A percentile compares a stretch with the other conserved stretches of the same genome.
These are phyloP conservation scores for Phytophthora hibernalis DNA, from an alignment of 352 stramenopile genomes.

Conservation along the genomic window DNA sequence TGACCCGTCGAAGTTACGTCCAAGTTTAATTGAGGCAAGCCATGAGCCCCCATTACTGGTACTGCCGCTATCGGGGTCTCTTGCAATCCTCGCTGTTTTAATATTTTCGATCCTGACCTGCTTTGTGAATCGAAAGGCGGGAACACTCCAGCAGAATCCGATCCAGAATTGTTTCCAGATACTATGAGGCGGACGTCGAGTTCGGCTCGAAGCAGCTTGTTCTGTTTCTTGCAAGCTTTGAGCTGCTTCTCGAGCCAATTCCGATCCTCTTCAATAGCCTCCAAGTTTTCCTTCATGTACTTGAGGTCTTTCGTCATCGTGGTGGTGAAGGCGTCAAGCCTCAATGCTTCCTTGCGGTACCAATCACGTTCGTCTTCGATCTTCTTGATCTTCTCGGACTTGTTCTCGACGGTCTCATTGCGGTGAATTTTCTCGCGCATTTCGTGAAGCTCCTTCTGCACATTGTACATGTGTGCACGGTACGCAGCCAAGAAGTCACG, in stretches of 20 bases:
- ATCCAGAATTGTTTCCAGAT: conserved; percentile 35
- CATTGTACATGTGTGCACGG: conserved; percentile 95
- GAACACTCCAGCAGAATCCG: conserved; percentile 33
- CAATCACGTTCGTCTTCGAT: conserved; percentile 95
- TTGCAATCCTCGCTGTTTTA: conserved; percentile 29
- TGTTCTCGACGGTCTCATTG: conserved; percentile 90
- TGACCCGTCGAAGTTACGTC: conserved; percentile 29
- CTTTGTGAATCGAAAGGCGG: conserved; percentile 48
- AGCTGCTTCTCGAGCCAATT: conserved; percentile 94
- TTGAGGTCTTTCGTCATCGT: conserved; percentile 94
- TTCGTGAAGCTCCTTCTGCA: conserved; percentile 94
- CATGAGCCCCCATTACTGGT: conserved; percentile 16
- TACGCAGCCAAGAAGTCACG: conserved; percentile 94
- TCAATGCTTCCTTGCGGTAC: conserved; percentile 92
- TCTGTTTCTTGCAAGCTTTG: conserved; percentile 95
- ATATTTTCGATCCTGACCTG: conserved; percentile 21
- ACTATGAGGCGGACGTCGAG: conserved; percentile 68
- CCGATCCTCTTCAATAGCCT: conserved; percentile 91
- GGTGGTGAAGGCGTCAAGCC: conserved; percentile 91
- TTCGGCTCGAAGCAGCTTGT: conserved; percentile 90
- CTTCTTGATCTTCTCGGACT: conserved; percentile 92
- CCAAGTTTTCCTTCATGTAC: conserved; percentile 92
- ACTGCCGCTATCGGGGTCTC: conserved; percentile 1
- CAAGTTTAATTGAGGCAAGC: conserved; percentile 46
- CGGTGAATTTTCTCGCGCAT: conserved; percentile 90